A percentile compares a stretch with the other conserved stretches of the same genome.
These are phyloP conservation scores for Allantophomopsis cytisporea DNA, from an alignment of 2,329 filamentous ascomycete species.

Conservation along the genomic window DNA sequence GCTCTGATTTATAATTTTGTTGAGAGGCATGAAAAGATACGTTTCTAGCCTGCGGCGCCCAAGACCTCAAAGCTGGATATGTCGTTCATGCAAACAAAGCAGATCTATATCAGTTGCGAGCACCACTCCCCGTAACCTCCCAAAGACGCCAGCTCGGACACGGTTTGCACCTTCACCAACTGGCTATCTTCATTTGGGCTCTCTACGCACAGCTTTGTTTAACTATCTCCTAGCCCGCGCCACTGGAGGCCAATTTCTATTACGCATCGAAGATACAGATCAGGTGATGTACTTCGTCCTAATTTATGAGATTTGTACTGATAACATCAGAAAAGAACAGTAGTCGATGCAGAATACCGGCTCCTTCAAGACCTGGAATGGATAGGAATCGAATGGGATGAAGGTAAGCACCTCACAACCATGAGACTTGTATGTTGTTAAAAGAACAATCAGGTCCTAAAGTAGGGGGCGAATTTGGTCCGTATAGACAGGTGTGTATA, in stretches of 20 bases:
- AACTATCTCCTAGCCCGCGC: conserved; percentile 84
- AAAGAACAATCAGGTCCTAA: conserved; percentile 46
- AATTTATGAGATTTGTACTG: neutral
- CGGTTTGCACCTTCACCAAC: conserved; percentile 95
- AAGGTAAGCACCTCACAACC: conserved; percentile 38
- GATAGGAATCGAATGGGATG: conserved; percentile 87
- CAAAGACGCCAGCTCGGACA: conserved; percentile 51
- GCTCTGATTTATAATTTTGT: no score
- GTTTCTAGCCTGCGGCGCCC: no score
- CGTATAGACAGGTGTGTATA: conserved; percentile 62
- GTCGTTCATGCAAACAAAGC: conserved; percentile 9
- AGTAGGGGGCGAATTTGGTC: conserved; percentile 67
- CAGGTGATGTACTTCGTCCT: conserved; percentile 37
- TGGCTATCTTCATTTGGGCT: conserved; percentile 84
- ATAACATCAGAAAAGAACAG: conserved; percentile 57
- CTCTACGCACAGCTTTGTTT: conserved; percentile 84
- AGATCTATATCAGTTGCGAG: conserved; percentile 3
- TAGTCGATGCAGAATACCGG: conserved; percentile 64
- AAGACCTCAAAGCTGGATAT: conserved; percentile 8
- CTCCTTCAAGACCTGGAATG: conserved; percentile 73
- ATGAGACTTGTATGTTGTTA: neutral
- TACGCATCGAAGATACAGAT: conserved; percentile 92
- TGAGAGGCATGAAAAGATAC: no score
- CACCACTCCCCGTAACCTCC: conserved; percentile 17
- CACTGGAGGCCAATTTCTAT: conserved; percentile 78